phyloP scores from a whole-genome alignment of 345 rosid genomes.

The Salix dunnii region DNA sequence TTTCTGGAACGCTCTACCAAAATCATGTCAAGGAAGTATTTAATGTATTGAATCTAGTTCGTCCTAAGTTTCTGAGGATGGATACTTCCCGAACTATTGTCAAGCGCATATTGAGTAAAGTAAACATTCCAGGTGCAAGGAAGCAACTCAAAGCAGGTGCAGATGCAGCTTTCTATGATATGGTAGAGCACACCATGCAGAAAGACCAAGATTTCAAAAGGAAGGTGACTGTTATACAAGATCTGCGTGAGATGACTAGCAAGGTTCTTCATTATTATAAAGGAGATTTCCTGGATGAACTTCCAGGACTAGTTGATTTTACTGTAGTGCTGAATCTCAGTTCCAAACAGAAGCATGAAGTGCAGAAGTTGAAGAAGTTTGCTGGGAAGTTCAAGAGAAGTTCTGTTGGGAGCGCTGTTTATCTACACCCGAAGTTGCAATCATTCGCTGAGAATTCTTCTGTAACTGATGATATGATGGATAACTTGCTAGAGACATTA shows the following conservation, averaged over 20 bases:
- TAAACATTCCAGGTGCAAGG: constrained; percentile 41
- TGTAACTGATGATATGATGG: constrained; percentile 51
- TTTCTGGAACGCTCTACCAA: constrained; percentile 85
- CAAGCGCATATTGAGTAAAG: constrained; percentile 63
- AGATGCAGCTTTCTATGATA: constrained; percentile 49
- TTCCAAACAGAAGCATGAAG: constrained; percentile 50
- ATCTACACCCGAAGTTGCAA: constrained; percentile 60
- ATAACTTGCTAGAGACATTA: constrained; percentile 41
- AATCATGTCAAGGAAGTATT: constrained; percentile 87
- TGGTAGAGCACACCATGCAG: constrained; percentile 69
- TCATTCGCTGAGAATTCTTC: constrained; percentile 30
- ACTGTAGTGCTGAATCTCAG: constrained; percentile 69
- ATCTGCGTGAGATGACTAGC: constrained; percentile 81
- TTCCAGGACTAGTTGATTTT: constrained; percentile 78
- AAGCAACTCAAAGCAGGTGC: constrained; percentile 44
- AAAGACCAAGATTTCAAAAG: constrained; percentile 46
- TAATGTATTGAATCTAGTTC: constrained; percentile 74
- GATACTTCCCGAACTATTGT: constrained; percentile 43
- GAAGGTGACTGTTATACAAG: constrained; percentile 61
- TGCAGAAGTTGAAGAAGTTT: constrained; percentile 37
- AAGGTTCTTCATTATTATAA: constrained; percentile 81
- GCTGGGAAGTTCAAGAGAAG: constrained; percentile 56
- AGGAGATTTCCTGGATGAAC: constrained; percentile 83
- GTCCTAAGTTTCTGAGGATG: constrained; percentile 72
- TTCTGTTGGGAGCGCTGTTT: constrained; percentile 63